These are phyloP conservation scores for Haematococcus sp. DNA, from an alignment of 139 green algal genomes.

Conservation along the genomic window DNA sequence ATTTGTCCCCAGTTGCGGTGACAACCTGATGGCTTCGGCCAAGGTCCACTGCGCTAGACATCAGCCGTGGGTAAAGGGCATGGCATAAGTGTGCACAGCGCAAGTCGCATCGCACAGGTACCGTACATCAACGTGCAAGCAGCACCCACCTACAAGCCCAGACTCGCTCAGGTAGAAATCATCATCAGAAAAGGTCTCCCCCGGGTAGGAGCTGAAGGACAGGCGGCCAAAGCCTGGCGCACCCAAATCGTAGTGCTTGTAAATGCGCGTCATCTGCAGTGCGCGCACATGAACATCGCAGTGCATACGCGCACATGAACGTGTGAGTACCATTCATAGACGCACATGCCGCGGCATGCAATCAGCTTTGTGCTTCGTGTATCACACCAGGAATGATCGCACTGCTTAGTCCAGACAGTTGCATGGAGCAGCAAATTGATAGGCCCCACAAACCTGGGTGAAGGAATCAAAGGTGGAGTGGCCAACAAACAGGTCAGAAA, in stretches of 20 bases:
- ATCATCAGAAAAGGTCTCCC: slow-evolving; percentile 47
- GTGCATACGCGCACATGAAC: no score
- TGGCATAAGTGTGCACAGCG: slow-evolving; percentile 34
- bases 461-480: slow-evolving; percentile 64
- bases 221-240: slow-evolving; percentile 13
- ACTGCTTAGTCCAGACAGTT: no score
- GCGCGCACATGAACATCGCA: background rate
- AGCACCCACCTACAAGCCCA: slow-evolving; percentile 35
- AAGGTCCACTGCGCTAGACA: no score
- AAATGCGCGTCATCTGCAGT: slow-evolving; percentile 61
- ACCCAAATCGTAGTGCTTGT: slow-evolving; percentile 68
- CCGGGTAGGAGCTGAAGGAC: slow-evolving; percentile 66
- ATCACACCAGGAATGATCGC: no score
- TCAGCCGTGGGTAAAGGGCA: no score
- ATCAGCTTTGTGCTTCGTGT: background rate
- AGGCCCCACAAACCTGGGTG: no score
- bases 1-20: no score
- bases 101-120: background rate
- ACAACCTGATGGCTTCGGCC: no score
- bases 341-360: no score
- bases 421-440: no score
- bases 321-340: no score
- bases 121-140: background rate
- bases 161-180: slow-evolving; percentile 66
- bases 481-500: slow-evolving; percentile 45